These are phyloP conservation scores for Nannochloropsis granulata DNA, from an alignment of 108 stramenopile species.

Conservation along the genomic window DNA sequence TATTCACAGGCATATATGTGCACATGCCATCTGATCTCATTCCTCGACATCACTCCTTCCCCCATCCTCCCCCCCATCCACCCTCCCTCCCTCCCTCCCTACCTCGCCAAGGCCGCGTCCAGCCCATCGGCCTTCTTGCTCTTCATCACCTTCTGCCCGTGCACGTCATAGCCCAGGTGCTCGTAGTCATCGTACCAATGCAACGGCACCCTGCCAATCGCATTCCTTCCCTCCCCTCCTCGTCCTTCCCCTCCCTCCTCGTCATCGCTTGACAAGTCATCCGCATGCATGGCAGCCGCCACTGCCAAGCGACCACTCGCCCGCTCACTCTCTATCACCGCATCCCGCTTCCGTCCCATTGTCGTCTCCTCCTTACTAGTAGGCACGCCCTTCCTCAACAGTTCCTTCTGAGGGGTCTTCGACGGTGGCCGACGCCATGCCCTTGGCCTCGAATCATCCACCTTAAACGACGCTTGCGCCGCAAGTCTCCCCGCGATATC, in stretches of 20 bases:
- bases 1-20: no score
- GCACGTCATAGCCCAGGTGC: constrained; percentile 86
- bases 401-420: neutral
- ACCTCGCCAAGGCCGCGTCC: constrained; percentile 38
- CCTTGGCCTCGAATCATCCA: neutral
- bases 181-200: constrained; percentile 88
- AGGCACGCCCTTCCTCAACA: neutral
- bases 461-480: neutral
- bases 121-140: constrained; percentile 22
- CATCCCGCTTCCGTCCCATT: neutral
- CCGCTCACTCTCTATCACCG: neutral
- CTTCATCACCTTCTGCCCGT: constrained; percentile 68
- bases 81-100: neutral
- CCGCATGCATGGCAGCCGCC: constrained; percentile 40
- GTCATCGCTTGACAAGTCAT: constrained; percentile 91
- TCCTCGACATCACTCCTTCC: no score
- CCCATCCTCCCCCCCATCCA: neutral
- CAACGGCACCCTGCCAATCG: constrained; percentile 81
- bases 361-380: neutral
- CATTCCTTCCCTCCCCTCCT: constrained; percentile 49
- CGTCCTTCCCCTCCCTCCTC: constrained; percentile 27
- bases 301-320: constrained; percentile 1
- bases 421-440: neutral
- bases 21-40: no score
- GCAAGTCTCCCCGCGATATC: neutral